Conservation (phyloP, 208 protist genomes). For the Trypanosoma cruzi region DNA sequence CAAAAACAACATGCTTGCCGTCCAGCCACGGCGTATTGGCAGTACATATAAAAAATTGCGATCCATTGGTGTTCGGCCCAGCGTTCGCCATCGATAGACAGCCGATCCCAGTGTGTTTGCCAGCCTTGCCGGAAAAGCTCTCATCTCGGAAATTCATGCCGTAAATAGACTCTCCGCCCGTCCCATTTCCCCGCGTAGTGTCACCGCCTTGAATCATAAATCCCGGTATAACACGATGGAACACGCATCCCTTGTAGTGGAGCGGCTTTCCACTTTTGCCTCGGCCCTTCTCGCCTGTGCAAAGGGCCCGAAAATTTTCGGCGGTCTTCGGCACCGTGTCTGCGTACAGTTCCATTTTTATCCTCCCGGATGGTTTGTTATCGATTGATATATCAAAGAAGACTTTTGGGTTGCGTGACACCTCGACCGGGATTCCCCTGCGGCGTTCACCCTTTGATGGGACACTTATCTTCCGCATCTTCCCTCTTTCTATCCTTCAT, state of each 20-base stretch:
- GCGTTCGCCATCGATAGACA: conserved; percentile 99
- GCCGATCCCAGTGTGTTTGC: conserved; percentile 88
- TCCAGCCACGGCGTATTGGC: conserved; percentile 86
- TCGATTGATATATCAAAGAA: conserved; percentile 90
- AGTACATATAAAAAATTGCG: conserved; percentile 95
- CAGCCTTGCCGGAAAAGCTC: conserved; percentile 96
- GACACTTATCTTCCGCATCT: conserved; percentile 61
- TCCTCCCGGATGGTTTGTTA: conserved; percentile 63
- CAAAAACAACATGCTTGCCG: conserved; percentile 97
- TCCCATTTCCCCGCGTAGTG: conserved; percentile 96
- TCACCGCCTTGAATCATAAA: conserved; percentile 99
- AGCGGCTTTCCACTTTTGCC: conserved; percentile 93
- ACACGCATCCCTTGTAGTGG: conserved; percentile 96
- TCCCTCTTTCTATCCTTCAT: background rate
- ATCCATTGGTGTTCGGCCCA: conserved; percentile 97
- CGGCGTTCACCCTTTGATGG: conserved; percentile 49
- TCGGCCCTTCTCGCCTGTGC: conserved; percentile 92
- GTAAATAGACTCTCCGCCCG: conserved; percentile 98
- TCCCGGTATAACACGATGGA: conserved; percentile 97
- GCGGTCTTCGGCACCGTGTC: conserved; percentile 94
- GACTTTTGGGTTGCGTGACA: conserved; percentile 74
- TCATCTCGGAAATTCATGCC: conserved; percentile 96
- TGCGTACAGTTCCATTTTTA: conserved; percentile 94
- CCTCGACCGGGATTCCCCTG: conserved; percentile 22
- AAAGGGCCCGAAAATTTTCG: conserved; percentile 95